Base-by-base conservation (phyloP, 2,329 filamentous ascomycete species). In the Alternaria sp. region DNA sequence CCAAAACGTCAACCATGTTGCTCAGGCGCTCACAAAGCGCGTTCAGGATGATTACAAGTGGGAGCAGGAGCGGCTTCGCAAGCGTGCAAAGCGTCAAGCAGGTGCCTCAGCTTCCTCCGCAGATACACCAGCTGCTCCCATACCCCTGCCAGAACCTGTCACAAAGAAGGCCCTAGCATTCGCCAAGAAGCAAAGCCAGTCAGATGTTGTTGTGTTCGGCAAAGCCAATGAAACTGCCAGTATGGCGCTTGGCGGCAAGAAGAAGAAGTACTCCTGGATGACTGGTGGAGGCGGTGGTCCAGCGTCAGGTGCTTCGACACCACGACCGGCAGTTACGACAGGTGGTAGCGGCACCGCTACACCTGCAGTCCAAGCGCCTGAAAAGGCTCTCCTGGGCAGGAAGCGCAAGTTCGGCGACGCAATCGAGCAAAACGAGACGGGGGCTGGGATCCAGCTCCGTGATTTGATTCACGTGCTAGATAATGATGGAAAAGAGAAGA, bases 111-210 rank as follows among this genome's bases (percentile, higher is more conserved):
- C 70, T n/a, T 70, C 72, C 3, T 65, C 75, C 11, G 65, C 64
- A 11, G 74, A 77, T 20, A 60, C 69, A 4, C 67, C 75, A 3
- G 54, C 59, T 16, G 53, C 67, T 1, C 68, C 72, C n/a, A 60
- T 75, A 7, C 66, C 73, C 36, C 53, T 72, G 16, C 74, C 74
- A 4, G 73, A 74, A 51, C 85, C 88, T 4, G 85, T 92, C 52
- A 91, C 90, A 5, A 97, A 97, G 84, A 97, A 97, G 81, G 93
- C 97, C 76, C 85, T 90, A 74, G 92, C 90, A 78, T 91, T 89
- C 65, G 85, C 90, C 67, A 87, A 88, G n/a, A 89, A 92, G 61
- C 83, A 84, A 4, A 92, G 91, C 69, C 86, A 89, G 22, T 91
- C 88, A 0, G 92, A 96, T 72, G 90, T 90, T 18, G 89, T 89